Base-by-base conservation (phyloP, 1,284 basidiomycete genomes). In the Heterobasidion parviporum region DNA sequence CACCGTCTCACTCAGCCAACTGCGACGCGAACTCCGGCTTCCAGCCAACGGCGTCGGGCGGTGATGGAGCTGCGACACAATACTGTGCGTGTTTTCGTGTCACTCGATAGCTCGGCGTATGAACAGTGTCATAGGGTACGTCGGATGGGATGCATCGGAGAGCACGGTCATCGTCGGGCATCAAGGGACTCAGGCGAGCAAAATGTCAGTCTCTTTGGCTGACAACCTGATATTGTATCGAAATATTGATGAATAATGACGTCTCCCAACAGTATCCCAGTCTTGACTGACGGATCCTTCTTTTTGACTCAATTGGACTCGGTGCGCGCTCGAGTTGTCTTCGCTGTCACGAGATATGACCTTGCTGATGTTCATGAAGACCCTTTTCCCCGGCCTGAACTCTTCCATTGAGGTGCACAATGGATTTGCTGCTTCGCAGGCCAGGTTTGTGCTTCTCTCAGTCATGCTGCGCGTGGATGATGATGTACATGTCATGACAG, bases 321-420 rank as follows among this genome's bases (percentile, higher is more conserved):
- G 0, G 67, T 41, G n/a, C 38, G 38, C n/a, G n/a, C 38, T 41
- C 26, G 26, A 26, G 26, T 7, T 41, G 12, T n/a, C 38, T n/a
- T 12, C 38, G 3, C 10, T 41, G 38, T 8, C n/a, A 12, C n/a
- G 38, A 41, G 38, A 41, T 4, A 6, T n/a, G 4, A 4, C 38
- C 5, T 12, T n/a, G 12, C 38, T 41, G 38, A 12, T 41, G 38
- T 41, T 41, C 38, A 5, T 41, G 10, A 10, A 41, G 38, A 41
- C 68, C 0, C 69, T 85, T 10, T 89, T 89, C 71, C 83, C 84
- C 7, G 81, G 80, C 0, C 52, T 85, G 38, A 65, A 72, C 43
- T 67, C 72, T 0, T 63, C 65, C 8, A 72, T 87, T 26, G 51
- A 74, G 59, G 81, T 79, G 0, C 85, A 89, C 65, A 63, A 64